Base-by-base conservation (phyloP, 345 rosid species). In the Cochlearia excelsa region DNA sequence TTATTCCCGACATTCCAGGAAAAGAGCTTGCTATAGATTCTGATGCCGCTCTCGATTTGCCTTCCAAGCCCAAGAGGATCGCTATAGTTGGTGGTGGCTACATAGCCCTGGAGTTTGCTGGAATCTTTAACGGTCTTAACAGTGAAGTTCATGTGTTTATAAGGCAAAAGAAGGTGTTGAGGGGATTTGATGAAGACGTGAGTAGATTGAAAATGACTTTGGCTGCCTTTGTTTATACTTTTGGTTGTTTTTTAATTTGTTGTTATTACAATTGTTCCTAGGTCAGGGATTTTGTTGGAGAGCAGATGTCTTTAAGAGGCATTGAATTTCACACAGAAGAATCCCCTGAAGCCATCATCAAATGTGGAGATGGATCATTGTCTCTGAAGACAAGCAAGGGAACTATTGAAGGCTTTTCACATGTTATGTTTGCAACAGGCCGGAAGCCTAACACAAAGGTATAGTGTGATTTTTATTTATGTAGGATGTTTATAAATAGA, bases 121-220 rank as follows among this genome's bases (percentile, higher is more conserved):
- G 95, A 40, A 88, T 92, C 68, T 88, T 88, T 67, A 88, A 82
- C 64, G 93, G 96, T 42, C 75, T 88, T 69, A 70, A 10, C 72
- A 86, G 93, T 63, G 86, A 92, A 6, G 95, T 88, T 61, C 98
- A 88, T 73, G 89, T 88, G 42, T 92, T 92, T 75, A 92, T 92
- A 65, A 55, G 98, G 59, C 98, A 92, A 76, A 83, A 88, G 73
- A 84, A 86, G 66, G 95, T 92, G 55, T 65, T 88, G 65, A 82
- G 96, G 65, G 98, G 98, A 46, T 92, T 92, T 58, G 98, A 88
- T 77, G 98, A 92, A 78, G 96, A 92, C 71, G 96, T 92, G 57
- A 70, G 74, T 41, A 51, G 9, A 67, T 30, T 65, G 30, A 59
- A 30, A 30, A 6, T 5, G 28, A 16, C 26, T 31, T 33, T 65